Conservation (phyloP, 2,329 filamentous ascomycete genomes). For the Balansia obtecta region DNA sequence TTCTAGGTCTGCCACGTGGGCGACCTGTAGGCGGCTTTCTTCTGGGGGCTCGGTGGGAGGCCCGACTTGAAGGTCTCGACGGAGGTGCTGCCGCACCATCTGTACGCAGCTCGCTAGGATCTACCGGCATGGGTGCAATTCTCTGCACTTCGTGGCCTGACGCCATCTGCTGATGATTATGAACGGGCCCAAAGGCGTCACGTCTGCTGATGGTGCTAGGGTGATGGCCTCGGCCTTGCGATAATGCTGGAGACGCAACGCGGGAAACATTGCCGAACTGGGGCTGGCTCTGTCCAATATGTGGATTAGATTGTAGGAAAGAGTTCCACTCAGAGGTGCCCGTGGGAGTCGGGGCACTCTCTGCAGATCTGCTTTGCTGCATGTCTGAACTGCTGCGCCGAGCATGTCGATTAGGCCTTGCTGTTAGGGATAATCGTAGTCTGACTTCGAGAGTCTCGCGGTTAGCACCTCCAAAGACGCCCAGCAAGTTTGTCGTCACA, state of each 20-base stretch:
- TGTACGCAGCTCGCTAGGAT: conserved; percentile 9
- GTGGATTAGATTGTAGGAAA: conserved; percentile 60
- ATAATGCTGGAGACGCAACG: conserved; percentile 25
- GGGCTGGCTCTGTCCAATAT: conserved; percentile 26
- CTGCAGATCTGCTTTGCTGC: conserved; percentile 13
- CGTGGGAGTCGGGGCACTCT: conserved; percentile 31
- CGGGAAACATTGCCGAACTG: conserved; percentile 16
- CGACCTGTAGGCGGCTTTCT: conserved; percentile 37
- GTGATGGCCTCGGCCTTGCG: conserved; percentile 14
- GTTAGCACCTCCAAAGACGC: conserved; percentile 69
- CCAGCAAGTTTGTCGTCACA: conserved; percentile 75
- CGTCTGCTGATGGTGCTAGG: conserved; percentile 12
- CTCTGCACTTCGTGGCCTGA: conserved; percentile 19
- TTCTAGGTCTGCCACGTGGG: conserved; percentile 43
- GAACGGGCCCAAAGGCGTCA: conserved; percentile 15
- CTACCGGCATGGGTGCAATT: conserved; percentile 23
- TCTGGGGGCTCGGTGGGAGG: conserved; percentile 32
- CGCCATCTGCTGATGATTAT: conserved; percentile 10
- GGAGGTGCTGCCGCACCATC: conserved; percentile 16
- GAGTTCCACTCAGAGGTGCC: conserved; percentile 69
- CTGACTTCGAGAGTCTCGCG: conserved; percentile 90
- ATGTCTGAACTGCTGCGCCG: conserved; percentile 13
- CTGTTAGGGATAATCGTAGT: conserved; percentile 70
- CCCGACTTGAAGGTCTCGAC: conserved; percentile 48
- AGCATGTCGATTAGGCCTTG: conserved; percentile 34